phyloP scores from a whole-genome alignment of 805 yeast species.

The Cyberlindnera meyerae region DNA sequence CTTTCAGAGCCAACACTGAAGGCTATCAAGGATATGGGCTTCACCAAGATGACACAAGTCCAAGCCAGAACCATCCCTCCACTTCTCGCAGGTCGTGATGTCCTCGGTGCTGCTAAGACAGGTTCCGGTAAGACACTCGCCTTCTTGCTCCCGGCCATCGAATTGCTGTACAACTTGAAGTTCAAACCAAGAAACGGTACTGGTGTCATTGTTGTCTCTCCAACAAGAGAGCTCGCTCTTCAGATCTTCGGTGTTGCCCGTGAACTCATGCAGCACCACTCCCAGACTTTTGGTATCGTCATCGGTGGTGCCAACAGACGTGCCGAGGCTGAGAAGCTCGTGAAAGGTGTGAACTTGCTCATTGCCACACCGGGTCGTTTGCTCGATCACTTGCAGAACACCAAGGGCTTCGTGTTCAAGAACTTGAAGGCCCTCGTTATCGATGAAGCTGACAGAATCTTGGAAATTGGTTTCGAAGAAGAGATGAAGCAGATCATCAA shows the following conservation, averaged over 20 bases:
- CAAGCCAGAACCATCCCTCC: conserved; percentile 97
- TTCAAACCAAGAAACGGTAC: conserved; percentile 98
- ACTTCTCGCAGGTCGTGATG: conserved; percentile 92
- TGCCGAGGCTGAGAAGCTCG: conserved; percentile 92
- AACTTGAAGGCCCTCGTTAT: conserved; percentile 90
- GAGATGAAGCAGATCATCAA: conserved; percentile 97
- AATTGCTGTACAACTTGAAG: conserved; percentile 79
- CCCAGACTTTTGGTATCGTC: conserved; percentile 93
- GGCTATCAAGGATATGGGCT: conserved; percentile 86
- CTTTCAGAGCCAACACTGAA: conserved; percentile 78
- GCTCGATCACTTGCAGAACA: conserved; percentile 93
- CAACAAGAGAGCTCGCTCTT: conserved; percentile 95
- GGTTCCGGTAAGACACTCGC: conserved; percentile 99
- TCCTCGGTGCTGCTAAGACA: conserved; percentile 98
- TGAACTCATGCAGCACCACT: conserved; percentile 75
- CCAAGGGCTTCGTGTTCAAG: conserved; percentile 89
- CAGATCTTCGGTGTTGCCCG: conserved; percentile 98
- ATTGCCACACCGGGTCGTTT: conserved; percentile 98
- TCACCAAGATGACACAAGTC: conserved; percentile 85
- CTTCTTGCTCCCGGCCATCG: conserved; percentile 92
- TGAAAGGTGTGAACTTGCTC: conserved; percentile 87
- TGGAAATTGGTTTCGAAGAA: conserved; percentile 97
- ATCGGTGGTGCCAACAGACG: conserved; percentile 98
- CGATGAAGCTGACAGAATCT: conserved; percentile 97
- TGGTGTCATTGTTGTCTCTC: conserved; percentile 92